phyloP scores from a whole-genome alignment of 371 early-diverging fungal genomes.

The Parasitella parasitica region DNA sequence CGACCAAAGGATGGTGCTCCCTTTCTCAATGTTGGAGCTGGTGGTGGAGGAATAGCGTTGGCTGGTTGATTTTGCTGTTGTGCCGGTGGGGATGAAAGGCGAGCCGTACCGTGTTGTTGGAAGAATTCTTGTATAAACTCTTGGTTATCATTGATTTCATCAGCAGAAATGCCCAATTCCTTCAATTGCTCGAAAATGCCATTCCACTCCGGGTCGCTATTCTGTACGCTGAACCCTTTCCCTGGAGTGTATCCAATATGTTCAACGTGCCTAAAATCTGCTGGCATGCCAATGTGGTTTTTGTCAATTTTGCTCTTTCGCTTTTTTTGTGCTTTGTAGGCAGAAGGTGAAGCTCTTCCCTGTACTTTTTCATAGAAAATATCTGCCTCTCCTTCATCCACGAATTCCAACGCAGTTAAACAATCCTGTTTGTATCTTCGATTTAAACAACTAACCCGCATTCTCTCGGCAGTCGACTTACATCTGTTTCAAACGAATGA shows the following conservation, averaged over 20 bases:
- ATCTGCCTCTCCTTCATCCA: conserved; percentile 80
- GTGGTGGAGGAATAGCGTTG: conserved; percentile 11
- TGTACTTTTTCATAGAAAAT: conserved; percentile 72
- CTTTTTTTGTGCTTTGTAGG: conserved; percentile 30
- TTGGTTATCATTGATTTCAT: conserved; percentile 56
- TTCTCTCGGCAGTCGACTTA: conserved; percentile 34
- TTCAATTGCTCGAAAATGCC: conserved; percentile 72
- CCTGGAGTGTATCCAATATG: conserved; percentile 81
- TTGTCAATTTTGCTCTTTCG: conserved; percentile 62
- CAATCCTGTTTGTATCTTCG: too few species aligned
- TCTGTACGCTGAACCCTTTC: conserved; percentile 78
- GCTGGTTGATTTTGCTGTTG: neutral
- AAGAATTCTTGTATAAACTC: conserved; percentile 54
- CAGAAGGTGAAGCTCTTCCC: conserved; percentile 45
- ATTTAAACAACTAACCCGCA: too few species aligned
- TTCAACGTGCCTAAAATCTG: conserved; percentile 76
- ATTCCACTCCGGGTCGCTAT: conserved; percentile 80
- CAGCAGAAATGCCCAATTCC: conserved; percentile 81
- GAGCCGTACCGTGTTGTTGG: conserved; percentile 37
- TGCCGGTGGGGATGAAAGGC: neutral
- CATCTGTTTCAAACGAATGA: conserved; percentile 83
- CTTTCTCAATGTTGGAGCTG: conserved; percentile 12
- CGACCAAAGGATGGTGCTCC: conserved; percentile 27
- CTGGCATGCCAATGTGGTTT: conserved; percentile 73
- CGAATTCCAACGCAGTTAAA: conserved; percentile 84